Evolutionary conservation across 768 basidiomycete species (phyloP).

Genomic region (Calocera cornea): DNA sequence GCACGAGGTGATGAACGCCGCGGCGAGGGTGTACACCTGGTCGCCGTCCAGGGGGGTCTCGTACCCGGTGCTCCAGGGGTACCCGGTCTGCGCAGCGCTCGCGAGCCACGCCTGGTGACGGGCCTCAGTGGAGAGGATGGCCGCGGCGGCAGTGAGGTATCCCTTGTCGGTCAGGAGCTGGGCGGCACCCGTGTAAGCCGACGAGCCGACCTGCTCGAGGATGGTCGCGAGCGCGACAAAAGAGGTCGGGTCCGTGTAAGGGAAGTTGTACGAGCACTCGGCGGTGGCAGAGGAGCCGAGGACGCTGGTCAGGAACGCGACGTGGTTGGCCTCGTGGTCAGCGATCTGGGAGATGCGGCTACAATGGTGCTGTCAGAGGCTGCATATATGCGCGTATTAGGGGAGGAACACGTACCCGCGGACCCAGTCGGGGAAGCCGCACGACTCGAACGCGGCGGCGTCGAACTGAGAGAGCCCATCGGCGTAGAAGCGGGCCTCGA

Average conservation of each 20-base stretch:
- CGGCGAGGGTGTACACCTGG: slow-evolving; percentile 37
- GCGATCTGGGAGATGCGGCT: slow-evolving; percentile 38
- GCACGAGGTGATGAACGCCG: slow-evolving; percentile 39
- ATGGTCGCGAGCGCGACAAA: slow-evolving; percentile 40
- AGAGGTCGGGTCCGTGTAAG: slow-evolving; percentile 32
- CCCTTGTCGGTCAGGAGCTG: slow-evolving; percentile 29
- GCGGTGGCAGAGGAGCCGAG: slow-evolving; percentile 35
- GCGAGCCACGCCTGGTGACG: slow-evolving; percentile 51
- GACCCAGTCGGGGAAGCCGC: slow-evolving; percentile 33
- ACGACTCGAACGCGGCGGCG: slow-evolving; percentile 31
- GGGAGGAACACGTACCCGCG: slow-evolving; percentile 19
- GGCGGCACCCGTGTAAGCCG: slow-evolving; percentile 47
- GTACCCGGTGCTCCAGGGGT: slow-evolving; percentile 46
- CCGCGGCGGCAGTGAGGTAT: slow-evolving; percentile 41
- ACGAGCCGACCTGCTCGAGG: slow-evolving; percentile 43
- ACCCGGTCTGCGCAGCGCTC: slow-evolving; percentile 33
- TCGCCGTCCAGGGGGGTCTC: slow-evolving; percentile 34
- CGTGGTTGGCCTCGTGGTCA: slow-evolving; percentile 44
- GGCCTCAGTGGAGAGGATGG: slow-evolving; percentile 50
- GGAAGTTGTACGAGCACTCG: slow-evolving; percentile 50
- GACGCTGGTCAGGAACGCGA: slow-evolving; percentile 35
- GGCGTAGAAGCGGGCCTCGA: slow-evolving; percentile 24
- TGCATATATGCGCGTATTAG: not conserved
- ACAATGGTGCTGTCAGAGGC: not conserved
- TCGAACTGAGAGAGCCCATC: slow-evolving; percentile 30